Base-by-base conservation (phyloP, 208 protist species). In the Trypanosoma conorhini region DNA sequence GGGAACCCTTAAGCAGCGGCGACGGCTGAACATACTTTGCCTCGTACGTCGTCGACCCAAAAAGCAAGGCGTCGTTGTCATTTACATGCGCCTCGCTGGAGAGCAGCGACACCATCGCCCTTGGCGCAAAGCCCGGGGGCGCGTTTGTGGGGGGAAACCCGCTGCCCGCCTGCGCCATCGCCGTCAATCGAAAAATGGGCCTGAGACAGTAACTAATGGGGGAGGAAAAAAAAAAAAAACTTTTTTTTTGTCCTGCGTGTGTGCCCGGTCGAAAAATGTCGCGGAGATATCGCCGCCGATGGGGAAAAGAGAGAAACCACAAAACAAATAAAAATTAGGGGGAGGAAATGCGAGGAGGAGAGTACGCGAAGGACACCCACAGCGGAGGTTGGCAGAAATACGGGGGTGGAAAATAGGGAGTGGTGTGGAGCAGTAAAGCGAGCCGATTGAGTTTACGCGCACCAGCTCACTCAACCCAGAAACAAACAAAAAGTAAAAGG, bases 31-130 rank as follows among this genome's bases (percentile, higher is more conserved):
- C 74, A 65, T 79, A 86, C 62, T 91, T 90, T 21, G 83, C 78
- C 33, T 86, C 74, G 63, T 91, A 95, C 40, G 83, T 91, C 17
- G 86, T 92, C 40, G 83, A 84, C 38, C 79, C 85, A 31, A 84
- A 76, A 0, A 82, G 78, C 40, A 88, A 62, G 1, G 79, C 68
- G 72, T 89, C 82, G 51, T 70, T 86, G 48, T 65, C 78, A 5
- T 57, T 81, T 52, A 80, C 72, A 72, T 80, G 74, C 2, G 82
- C 24, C 10, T 86, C 79, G 5, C 56, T 61, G 3, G 80, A 71
- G 0, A 91, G 66, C 28, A 91, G 54, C n/a, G 62, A 77, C 42
- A 91, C 69, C 30, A 31, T 35, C 40, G 55, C 33, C 40, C 22
- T 57, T 22, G 48, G 46, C 13, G n/a, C 21, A 38, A 19, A 12